Evolutionary conservation across 164 flowering plant species (phyloP), one percentile per base, ranked within the genome.

Genomic region (Magnolia changhungtana): DNA sequence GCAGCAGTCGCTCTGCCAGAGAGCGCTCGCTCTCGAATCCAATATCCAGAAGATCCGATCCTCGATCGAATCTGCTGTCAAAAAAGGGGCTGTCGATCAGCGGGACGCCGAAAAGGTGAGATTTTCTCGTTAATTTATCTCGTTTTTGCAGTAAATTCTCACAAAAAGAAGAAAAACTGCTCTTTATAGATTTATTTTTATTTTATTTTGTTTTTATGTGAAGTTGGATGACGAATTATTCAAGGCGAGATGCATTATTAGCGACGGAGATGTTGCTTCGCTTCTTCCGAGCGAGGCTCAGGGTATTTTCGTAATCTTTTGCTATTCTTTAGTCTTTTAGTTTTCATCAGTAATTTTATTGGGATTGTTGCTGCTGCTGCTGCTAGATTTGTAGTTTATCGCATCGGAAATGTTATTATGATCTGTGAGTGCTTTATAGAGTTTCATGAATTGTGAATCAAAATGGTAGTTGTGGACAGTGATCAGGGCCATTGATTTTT

Each of bases 1-100:
- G 4, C 97, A 95, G 82, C 94, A 89, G 69, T 78, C 88, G 23
- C 83, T 93, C 55, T 83, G 88, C 45, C 89, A 88, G 72, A 80
- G 90, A 6, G 94, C 88, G 31, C 67, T 78, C 5, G 74, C 90
- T 3, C 84, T 95, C 51, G 88, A 90, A 21, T 87, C 92, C 64
- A 75, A 77, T 49, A 81, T 93, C 66, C 81, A 79, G 27, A 79
- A 84, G 10, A 85, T 88, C 65, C 85, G 81, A 21, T 84, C 91
- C 19, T 78, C 83, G 0, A 76, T 91, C 49, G 69, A 80, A 68
- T 76, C 80, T 18, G 75, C 76, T 9, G 81, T 13, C 65, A 82
- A 73, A 52, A 76, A 58, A 14, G 79, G 79, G 65, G 75, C 74
- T 37, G 24, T 89, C 73, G 88, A 89, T 81, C 80, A 84, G 27